Evolutionary conservation across 116 monocot genomes (phyloP).

Genomic region (Papilionanthe hybrid): DNA sequence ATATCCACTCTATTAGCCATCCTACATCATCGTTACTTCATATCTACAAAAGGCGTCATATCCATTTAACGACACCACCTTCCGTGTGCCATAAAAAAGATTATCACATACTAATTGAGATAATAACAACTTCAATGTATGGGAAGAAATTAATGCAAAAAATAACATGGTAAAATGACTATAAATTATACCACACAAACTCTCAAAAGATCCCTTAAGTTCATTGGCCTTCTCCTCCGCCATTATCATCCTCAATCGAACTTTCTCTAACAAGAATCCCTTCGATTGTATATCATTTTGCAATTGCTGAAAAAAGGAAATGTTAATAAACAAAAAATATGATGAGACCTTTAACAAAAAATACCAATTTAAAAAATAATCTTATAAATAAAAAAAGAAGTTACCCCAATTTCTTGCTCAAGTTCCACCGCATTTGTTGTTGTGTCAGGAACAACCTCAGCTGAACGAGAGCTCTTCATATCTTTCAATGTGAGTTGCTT

Average conservation of each 20-base stretch:
- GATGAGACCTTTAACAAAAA: background rate
- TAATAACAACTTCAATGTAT: background rate
- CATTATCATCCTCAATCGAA: slow-evolving; percentile 27
- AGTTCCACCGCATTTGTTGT: slow-evolving; percentile 54
- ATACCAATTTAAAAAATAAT: slow-evolving; percentile 2
- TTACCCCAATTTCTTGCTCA: slow-evolving; percentile 70
- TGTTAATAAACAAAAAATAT: background rate
- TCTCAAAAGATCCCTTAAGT: slow-evolving; percentile 58
- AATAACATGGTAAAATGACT: background rate
- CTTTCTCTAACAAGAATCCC: slow-evolving; percentile 48
- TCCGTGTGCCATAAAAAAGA: background rate
- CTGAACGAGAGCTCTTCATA: slow-evolving; percentile 48
- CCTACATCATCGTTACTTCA: no score
- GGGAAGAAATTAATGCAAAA: background rate
- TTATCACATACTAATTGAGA: background rate
- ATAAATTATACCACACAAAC: slow-evolving; percentile 54
- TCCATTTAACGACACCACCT: background rate
- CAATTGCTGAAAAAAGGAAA: slow-evolving; percentile 43
- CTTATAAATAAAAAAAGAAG: slow-evolving; percentile 10
- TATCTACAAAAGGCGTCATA: no score
- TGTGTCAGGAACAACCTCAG: slow-evolving; percentile 34
- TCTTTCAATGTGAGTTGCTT: slow-evolving; percentile 54
- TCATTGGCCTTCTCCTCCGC: slow-evolving; percentile 49
- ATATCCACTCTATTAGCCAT: no score
- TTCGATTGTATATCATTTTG: slow-evolving; percentile 57